Evolutionary conservation across 1,284 basidiomycete genomes (phyloP), one percentile per base, ranked within the genome.

Genomic region (Fistulinella cinereoalba): DNA sequence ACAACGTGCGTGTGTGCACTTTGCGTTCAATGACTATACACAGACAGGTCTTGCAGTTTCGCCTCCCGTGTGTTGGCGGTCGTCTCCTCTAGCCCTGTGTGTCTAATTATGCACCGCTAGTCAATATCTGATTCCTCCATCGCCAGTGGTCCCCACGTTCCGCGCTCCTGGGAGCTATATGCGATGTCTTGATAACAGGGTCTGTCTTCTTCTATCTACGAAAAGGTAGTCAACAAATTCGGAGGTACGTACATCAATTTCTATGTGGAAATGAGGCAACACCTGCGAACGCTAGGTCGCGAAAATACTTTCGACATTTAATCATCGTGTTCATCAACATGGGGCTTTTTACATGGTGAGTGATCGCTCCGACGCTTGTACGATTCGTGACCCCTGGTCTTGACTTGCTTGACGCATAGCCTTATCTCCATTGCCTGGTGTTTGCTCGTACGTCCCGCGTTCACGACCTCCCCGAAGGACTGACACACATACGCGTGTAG

Each of bases 151-250:
- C 51, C 6, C 45, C 51, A 18, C 40, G 46, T 13, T 50, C 46
- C 0, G 54, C 54, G 6, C n/a, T 56, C 28, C 9, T 54, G 4
- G 40, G 42, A 6, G 55, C 43, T 11, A 37, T 50, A 3, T 42
- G 54, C 28, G 52, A 54, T 16, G 2, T 42, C n/a, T 19, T 54
- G 32, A 53, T 54, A n/a, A 56, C 52, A 0, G 50, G 51, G 2
- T 55, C 55, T 12, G 55, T 57, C 5, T 57, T 57, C 13, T 56
- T 53, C n/a, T 54, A 56, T 23, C 51, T 54, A 37, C 42, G 54
- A 34, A 51, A 34, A 41, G 51, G 53, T 2, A 39, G 25, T 27
- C 37, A 51, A 36, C 15, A 18, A 19, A 12, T 57, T 27, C 43
- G 10, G 11, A 47, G 38, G 53, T 54, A 18, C 1, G 33, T n/a